Base-by-base conservation (phyloP, 352 stramenopile genomes). In the Elongisporangium anandrum region DNA sequence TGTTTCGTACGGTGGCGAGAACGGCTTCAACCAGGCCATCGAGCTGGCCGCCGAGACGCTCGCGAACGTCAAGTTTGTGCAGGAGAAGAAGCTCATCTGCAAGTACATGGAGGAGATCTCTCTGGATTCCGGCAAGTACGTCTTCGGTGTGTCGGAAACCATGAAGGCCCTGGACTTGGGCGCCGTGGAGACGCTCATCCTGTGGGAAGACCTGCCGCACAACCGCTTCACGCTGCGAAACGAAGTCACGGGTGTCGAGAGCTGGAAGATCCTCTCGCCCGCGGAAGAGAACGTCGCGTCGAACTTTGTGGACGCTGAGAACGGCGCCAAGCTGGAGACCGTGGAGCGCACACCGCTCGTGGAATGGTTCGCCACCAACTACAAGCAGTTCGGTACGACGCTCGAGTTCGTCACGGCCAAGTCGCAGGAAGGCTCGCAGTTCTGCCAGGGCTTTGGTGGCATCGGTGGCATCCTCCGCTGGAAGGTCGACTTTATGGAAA, bases 11-110 rank as follows among this genome's bases (percentile, higher is more conserved):
- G 98, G 98, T 49, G 97, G 97, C 15, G 96, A 99, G 69, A 98
- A 99, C 65, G 98, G 98, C 6, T 99, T 99, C 81, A 99, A 99
- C 75, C 98, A 99, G 82, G 98, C 97, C 21, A 99, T 99, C 76
- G 97, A 99, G 66, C 82, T 99, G 50, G 91, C 90, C 12, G 94
- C 96, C 6, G 98, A 99, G 75, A 97, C 97, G 45, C 77, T 99
- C 7, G 75, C 95, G 5, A 98, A 98, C 68, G 98, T 99, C 68
- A 99, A 99, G 79, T 96, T 99, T 53, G 97, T 99, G 59, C 97
- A 99, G 78, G 98, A 99, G 82, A 99, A 99, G 92, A 98, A 98
- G 64, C 79, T 99, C 24, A 96, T 99, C 52, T 94, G 98, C 69
- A 95, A 91, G 58, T 99, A 99, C 79, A 99, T 99, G 88, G 98